Conservation (phyloP, 75 land plant species). For the Picea glauca region DNA sequence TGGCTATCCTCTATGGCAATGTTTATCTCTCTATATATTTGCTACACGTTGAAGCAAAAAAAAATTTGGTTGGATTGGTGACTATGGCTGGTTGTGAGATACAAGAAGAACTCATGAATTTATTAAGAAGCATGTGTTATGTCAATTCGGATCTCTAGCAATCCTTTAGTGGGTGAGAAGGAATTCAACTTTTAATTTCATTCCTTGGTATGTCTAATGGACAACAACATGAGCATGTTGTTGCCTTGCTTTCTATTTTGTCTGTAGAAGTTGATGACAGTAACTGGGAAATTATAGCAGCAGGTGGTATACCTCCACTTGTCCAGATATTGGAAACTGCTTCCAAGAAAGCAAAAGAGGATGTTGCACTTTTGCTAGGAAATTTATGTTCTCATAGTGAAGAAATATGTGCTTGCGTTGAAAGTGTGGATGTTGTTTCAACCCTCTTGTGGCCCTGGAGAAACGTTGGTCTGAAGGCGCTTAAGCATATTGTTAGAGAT, state of each 20-base stretch:
- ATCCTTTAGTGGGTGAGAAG: conserved; percentile 58
- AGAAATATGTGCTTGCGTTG: conserved; percentile 96
- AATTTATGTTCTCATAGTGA: conserved; percentile 89
- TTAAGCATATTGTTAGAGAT: no score
- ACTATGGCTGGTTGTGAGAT: conserved; percentile 72
- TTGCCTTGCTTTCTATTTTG: conserved; percentile 63
- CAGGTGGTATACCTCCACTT: conserved; percentile 94
- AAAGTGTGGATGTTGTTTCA: conserved; percentile 88
- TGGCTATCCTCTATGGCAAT: conserved; percentile 88
- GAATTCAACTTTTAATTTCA: conserved; percentile 83
- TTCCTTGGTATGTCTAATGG: conserved; percentile 79
- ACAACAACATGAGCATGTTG: conserved; percentile 85
- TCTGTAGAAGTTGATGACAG: conserved; percentile 79
- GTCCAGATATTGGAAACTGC: conserved; percentile 74
- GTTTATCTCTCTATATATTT: conserved; percentile 34
- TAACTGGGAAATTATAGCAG: conserved; percentile 97
- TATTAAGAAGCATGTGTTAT: conserved; percentile 54
- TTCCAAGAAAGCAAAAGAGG: conserved; percentile 54
- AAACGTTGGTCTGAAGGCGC: conserved; percentile 14
- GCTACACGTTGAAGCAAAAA: conserved; percentile 73
- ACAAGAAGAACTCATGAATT: conserved; percentile 65
- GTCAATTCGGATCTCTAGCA: conserved; percentile 50
- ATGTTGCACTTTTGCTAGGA: conserved; percentile 68
- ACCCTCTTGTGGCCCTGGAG: conserved; percentile 80
- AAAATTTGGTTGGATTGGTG: conserved; percentile 73